Evolutionary conservation across 257 asterid genomes (phyloP).

Genomic region (Plantago elongata): DNA sequence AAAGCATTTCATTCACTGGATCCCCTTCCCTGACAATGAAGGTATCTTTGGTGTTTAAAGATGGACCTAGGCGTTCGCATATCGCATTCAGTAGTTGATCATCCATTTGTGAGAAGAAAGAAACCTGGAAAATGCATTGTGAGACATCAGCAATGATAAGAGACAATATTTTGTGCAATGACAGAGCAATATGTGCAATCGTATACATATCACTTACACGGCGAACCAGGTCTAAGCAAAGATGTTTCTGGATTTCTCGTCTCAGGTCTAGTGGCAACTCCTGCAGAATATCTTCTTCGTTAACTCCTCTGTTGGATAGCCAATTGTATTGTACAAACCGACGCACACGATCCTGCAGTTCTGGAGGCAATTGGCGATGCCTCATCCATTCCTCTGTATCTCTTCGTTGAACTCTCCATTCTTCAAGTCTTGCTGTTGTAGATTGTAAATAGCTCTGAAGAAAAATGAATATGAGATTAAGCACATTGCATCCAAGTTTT

Average conservation of each 20-base stretch:
- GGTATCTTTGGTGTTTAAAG: constrained; percentile 70
- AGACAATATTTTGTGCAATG: background rate
- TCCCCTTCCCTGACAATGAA: constrained; percentile 80
- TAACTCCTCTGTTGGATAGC: constrained; percentile 84
- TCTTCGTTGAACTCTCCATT: constrained; percentile 77
- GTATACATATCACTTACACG: constrained; percentile 48
- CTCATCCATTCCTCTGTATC: constrained; percentile 97
- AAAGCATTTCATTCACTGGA: constrained; percentile 81
- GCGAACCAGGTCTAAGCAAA: constrained; percentile 77
- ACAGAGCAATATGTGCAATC: background rate
- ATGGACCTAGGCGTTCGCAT: constrained; percentile 81
- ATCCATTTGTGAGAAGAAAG: constrained; percentile 93
- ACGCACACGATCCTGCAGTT: constrained; percentile 72
- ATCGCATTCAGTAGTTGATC: constrained; percentile 82
- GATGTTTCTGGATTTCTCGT: constrained; percentile 80
- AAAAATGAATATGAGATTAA: background rate
- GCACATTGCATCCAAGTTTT: too few relatives aligned
- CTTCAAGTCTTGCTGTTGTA: constrained; percentile 79
- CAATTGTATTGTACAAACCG: constrained; percentile 78
- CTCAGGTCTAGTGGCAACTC: constrained; percentile 72
- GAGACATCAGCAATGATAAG: constrained; percentile 4
- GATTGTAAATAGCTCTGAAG: constrained; percentile 70
- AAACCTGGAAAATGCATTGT: constrained; percentile 39
- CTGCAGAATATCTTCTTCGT: constrained; percentile 64
- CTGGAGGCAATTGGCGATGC: constrained; percentile 79